Evolutionary conservation across 257 asterid genomes (phyloP).

Genomic region (Forsythia viridissima): DNA sequence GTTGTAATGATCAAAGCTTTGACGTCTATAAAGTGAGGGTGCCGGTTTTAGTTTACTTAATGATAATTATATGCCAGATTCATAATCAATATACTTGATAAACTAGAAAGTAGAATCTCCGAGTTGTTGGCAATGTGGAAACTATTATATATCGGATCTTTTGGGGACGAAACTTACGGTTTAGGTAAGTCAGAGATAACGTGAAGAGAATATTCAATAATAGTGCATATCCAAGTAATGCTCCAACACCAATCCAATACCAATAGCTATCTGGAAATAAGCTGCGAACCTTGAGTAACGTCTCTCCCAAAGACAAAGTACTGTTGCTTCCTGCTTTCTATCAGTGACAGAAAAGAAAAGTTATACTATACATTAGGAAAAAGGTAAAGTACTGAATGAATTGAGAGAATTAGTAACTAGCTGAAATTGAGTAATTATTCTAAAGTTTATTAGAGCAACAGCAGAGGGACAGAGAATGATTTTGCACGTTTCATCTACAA

Average conservation of each 20-base stretch:
- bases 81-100: neutral
- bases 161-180: constrained; percentile 61
- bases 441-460: no score
- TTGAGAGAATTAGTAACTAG: no score
- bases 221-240: constrained; percentile 60
- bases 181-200: constrained; percentile 54
- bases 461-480: no score
- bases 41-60: neutral
- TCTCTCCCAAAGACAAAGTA: constrained; percentile 48
- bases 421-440: neutral
- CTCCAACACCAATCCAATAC: constrained; percentile 74
- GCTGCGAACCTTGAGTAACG: constrained; percentile 53
- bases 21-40: neutral
- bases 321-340: constrained; percentile 43
- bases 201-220: constrained; percentile 57
- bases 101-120: constrained; percentile 10
- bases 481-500: no score
- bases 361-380: constrained; percentile 4
- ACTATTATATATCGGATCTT: constrained; percentile 11
- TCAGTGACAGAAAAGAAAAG: constrained; percentile 20
- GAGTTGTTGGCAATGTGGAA: constrained; percentile 19
- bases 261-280: constrained; percentile 54
- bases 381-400: neutral
- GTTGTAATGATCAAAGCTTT: neutral
- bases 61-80: neutral